Base-by-base conservation (phyloP, 176 grass and related monocot genomes). In the Carex kokanica region DNA sequence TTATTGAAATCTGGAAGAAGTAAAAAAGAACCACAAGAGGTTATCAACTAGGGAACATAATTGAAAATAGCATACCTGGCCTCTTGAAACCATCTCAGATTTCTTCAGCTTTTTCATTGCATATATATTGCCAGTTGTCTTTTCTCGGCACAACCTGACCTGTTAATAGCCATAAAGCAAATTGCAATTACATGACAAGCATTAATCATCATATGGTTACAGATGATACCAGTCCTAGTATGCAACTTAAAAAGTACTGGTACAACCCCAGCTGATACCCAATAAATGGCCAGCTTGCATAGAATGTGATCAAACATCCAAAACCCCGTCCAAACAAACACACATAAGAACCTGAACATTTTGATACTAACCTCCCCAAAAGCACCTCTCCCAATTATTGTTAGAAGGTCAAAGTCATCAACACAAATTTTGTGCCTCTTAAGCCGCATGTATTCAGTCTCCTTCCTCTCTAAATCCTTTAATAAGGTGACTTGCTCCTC, bases 101-200 rank as follows among this genome's bases (percentile, higher is more conserved):
- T 98, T 98, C 89, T 95, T 98, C 56, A 98, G 85, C 74, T 98
- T 98, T 89, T 98, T 98, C 96, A 98, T 98, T 87, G 96, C 96
- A 88, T 91, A 98, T 80, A 98, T 95, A 90, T 98, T 98, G 62
- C 89, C 80, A 14, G 93, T 88, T 8, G 96, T 86, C 83, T 95
- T 98, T 53, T 98, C 96, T 77, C 92, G 87, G 78, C 96, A 98
- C 27, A 98, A 81, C 82, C 84, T 90, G 81, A 98, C 96, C 96
- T 98, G 86, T 84, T 79, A n/a, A 67, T 82, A 64, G 85, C 29
- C 78, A 84, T 65, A 74, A 60, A 78, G 41, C 60, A 90, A 63
- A 18, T 71, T 59, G 58, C 81, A 89, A 63, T 73, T 41, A 41
- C n/a, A 7, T 45, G 78, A 78, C 65, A 69, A 75, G 67, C 57